A percentile compares a stretch with the other conserved stretches of the same genome.
Evolutionary conservation across 1,284 basidiomycete species (phyloP).

Genomic region (Pascua sp.): DNA sequence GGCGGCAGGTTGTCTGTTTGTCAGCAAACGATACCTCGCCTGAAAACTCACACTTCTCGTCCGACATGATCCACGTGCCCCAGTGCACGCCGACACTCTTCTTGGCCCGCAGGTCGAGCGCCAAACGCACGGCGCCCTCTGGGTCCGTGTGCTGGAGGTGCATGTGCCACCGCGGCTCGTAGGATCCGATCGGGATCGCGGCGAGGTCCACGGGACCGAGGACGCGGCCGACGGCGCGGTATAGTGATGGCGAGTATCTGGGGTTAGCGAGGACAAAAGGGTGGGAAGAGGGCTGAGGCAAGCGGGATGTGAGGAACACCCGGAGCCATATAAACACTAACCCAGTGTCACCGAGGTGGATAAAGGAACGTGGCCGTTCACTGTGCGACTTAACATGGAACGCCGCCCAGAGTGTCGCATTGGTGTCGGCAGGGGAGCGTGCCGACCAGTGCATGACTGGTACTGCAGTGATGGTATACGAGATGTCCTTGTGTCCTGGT

Average conservation of each 20-base stretch:
- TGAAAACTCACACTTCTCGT: slow-evolving; percentile 44
- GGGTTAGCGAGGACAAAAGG: too few species aligned
- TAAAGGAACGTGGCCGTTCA: slow-evolving; percentile 40
- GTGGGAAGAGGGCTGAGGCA: too few species aligned
- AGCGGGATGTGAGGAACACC: too few species aligned
- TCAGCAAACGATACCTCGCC: neutral
- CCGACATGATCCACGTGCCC: slow-evolving; percentile 53
- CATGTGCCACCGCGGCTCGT: slow-evolving; percentile 50
- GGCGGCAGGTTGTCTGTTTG: slow-evolving; percentile 42
- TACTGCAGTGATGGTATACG: slow-evolving; percentile 41
- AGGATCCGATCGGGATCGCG: slow-evolving; percentile 52
- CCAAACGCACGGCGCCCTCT: slow-evolving; percentile 49
- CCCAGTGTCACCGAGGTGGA: slow-evolving; percentile 51
- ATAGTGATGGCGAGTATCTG: slow-evolving; percentile 48
- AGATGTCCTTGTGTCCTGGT: slow-evolving; percentile 25
- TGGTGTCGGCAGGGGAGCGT: slow-evolving; percentile 51
- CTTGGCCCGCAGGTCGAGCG: slow-evolving; percentile 40
- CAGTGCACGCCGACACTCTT: slow-evolving; percentile 50
- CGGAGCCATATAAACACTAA: too few species aligned
- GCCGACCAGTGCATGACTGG: slow-evolving; percentile 53
- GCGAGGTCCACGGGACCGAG: slow-evolving; percentile 51
- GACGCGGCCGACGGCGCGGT: slow-evolving; percentile 49
- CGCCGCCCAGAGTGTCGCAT: slow-evolving; percentile 51
- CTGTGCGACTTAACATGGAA: slow-evolving; percentile 43
- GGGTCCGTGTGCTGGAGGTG: slow-evolving; percentile 50